Evolutionary conservation across 768 basidiomycete species (phyloP).

Genomic region (Pisolithus sp.): DNA sequence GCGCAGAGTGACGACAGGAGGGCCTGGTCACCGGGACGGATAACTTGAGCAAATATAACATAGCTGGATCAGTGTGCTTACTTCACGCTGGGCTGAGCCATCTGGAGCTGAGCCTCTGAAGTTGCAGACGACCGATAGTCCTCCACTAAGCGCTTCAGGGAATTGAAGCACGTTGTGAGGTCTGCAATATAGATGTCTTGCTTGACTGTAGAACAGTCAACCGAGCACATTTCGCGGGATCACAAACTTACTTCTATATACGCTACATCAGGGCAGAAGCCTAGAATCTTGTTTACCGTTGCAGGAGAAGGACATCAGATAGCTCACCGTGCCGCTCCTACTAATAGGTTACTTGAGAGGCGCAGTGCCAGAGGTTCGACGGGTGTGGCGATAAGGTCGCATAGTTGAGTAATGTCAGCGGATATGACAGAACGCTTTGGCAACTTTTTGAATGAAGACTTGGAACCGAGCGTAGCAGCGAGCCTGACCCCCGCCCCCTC

Average conservation of each 20-base stretch:
- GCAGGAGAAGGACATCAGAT: neutral
- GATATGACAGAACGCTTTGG: constrained; percentile 78
- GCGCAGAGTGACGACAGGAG: constrained; percentile 45
- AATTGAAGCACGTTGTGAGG: constrained; percentile 68
- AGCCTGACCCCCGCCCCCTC: constrained; percentile 49
- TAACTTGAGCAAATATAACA: neutral
- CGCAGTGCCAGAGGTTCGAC: constrained; percentile 80
- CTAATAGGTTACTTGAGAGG: constrained; percentile 82
- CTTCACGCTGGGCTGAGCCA: constrained; percentile 64
- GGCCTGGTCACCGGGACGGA: constrained; percentile 29
- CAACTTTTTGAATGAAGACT: constrained; percentile 79
- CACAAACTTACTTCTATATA: constrained; percentile 40
- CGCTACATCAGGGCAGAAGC: constrained; percentile 21
- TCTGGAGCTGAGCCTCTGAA: constrained; percentile 54
- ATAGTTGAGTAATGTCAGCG: constrained; percentile 77
- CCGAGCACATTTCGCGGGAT: neutral
- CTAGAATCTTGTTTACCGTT: constrained; percentile 1
- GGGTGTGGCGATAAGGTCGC: constrained; percentile 76
- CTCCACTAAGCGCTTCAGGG: constrained; percentile 72
- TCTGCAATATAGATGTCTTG: constrained; percentile 80
- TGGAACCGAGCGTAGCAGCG: constrained; percentile 83
- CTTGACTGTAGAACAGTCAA: constrained; percentile 47
- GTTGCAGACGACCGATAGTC: constrained; percentile 47
- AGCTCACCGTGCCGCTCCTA: constrained; percentile 79
- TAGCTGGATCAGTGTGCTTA: constrained; percentile 24